Base-by-base conservation (phyloP, 2,329 filamentous ascomycete species). In the Diaporthe aspalathi region DNA sequence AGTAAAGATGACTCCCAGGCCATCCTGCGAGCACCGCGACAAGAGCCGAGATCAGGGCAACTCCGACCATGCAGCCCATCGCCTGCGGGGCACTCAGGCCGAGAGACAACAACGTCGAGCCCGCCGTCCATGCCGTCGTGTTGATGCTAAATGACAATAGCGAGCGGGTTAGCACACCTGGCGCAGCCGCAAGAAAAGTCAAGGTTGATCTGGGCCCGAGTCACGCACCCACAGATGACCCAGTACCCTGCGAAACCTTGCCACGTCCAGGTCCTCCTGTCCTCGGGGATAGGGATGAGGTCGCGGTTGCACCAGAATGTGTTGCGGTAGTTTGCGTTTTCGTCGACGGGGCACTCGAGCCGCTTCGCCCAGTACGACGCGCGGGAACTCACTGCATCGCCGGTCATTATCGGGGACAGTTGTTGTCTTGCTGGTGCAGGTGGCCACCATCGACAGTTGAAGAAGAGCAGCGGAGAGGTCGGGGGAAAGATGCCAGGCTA, bases 21-120 rank as follows among this genome's bases (percentile, higher is more conserved):
- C 79, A 80, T 12, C 79, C 79, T 7, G 79, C 79, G 2, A 79
- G 70, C 29, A 81, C 78, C 5, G 79, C 79, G 50, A 80, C 76
- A 32, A 80, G 71, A 0, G 77, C 78, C 11, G 77, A 77, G 5
- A 80, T 78, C n/a, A 80, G 65, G 2, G 79, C 78, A 5, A 78
- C 76, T 9, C 79, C 79, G 14, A 79, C 79, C 66, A 80, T 76
- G 24, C 79, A 72, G 6, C 70, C 70, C 74, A 80, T 80, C 0
- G 79, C 74, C 29, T 79, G 78, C 11, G 74, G 70, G 20, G 77
- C 76, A 60, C 76, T 79, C 17, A 79, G 57, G n/a, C 77, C 77
- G 2, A 80, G 75, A 2, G 77, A 74, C 7, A 78, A 63, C 4
- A 78, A 68, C 3, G 76, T 77, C 3, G 77, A 76, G 0, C 76